Evolutionary conservation across 352 stramenopile genomes (phyloP).

Genomic region (Globisporangium polare): DNA sequence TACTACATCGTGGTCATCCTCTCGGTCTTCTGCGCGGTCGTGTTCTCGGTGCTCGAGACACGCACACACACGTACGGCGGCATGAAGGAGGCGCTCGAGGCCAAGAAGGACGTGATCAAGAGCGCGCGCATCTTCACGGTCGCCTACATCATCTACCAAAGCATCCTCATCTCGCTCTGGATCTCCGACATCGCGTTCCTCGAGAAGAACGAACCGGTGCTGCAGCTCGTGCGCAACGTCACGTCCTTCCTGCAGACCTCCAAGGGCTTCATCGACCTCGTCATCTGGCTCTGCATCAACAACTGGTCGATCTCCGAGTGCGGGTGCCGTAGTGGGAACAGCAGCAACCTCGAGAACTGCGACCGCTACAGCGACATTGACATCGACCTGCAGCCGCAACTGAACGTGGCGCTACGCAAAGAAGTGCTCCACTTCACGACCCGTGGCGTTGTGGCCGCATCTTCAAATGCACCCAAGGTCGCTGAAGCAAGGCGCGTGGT

Average conservation of each 20-base stretch:
- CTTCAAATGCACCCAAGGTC: constrained; percentile 55
- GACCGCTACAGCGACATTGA: constrained; percentile 69
- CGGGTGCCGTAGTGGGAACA: constrained; percentile 3
- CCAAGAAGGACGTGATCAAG: constrained; percentile 79
- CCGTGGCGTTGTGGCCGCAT: constrained; percentile 75
- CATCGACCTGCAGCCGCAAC: constrained; percentile 77
- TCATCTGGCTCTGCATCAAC: constrained; percentile 85
- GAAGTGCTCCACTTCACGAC: constrained; percentile 89
- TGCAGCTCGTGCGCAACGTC: constrained; percentile 47
- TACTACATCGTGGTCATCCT: constrained; percentile 79
- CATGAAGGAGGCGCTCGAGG: constrained; percentile 73
- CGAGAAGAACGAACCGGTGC: constrained; percentile 18
- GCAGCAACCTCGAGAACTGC: constrained; percentile 23
- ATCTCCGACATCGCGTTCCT: constrained; percentile 53
- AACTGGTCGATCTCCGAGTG: constrained; percentile 30
- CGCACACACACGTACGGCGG: constrained; percentile 65
- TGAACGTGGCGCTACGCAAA: constrained; percentile 84
- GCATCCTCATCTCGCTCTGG: constrained; percentile 81
- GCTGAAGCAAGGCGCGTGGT: constrained; percentile 48
- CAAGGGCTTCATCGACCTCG: constrained; percentile 78
- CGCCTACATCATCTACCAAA: constrained; percentile 79
- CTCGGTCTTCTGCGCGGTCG: constrained; percentile 55
- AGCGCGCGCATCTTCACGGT: constrained; percentile 79
- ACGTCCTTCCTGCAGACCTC: constrained; percentile 68
- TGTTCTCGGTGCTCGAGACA: constrained; percentile 67